Evolutionary conservation across 2,329 filamentous ascomycete genomes (phyloP), one percentile per base, ranked within the genome.

Genomic region (Pyricularia pennisetigena): DNA sequence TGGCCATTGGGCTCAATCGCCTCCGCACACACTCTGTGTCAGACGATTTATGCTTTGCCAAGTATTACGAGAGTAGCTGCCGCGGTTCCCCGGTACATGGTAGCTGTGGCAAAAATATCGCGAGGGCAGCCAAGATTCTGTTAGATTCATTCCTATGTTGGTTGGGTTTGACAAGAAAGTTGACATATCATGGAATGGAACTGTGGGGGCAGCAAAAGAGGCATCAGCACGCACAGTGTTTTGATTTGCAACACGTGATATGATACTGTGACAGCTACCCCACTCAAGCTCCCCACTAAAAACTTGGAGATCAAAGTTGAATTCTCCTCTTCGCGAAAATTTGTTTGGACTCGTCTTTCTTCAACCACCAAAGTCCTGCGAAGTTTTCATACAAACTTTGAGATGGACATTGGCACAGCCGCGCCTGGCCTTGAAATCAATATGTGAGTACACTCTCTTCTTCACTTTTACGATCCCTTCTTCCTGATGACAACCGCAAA

Each of bases 401-500:
- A n/a, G 57, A 61, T 24, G 9, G 57, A 61, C 23, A 12, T 24
- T 26, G 57, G 57, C 57, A n/a, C 6, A 23, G 16, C 7, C 24
- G 57, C 57, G 9, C 57, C 49, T 69, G 67, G 69, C 68, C 57
- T 29, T 69, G 67, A 69, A 69, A 68, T 64, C 41, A 68, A 68
- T 70, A 14, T 70, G 68, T 70, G 70, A 72, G 75, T 76, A 75
- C 75, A 74, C 72, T n/a, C 41, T 20, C 64, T 59, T 62, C 68
- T 61, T 66, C 32, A 28, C 41, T 68, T 68, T 24, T 24, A 12
- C 65, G 65, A 69, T 72, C 73, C 72, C 70, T 71, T 72, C 76
- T 82, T 80, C 80, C 78, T 93, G 92, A 94, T 94, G 92, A 94
- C 88, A 93, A 81, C 79, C 79, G 83, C 82, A 84, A 86, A 89